Evolutionary conservation across 164 flowering plant genomes (phyloP).

Genomic region (Macadamia tetraphylla): DNA sequence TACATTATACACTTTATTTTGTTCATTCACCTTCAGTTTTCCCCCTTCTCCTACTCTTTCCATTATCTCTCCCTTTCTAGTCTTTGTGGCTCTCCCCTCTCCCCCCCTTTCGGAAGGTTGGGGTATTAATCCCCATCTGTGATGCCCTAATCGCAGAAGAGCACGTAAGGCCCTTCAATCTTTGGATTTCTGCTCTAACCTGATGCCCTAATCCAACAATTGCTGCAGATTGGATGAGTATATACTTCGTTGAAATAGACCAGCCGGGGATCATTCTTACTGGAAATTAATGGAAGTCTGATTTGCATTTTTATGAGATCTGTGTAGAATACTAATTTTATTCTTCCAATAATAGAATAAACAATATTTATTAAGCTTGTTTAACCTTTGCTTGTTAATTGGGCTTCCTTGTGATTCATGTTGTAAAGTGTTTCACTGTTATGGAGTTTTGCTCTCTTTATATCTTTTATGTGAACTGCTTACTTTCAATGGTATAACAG

Average conservation of each 20-base stretch:
- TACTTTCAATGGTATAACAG: slow-evolving; percentile 32
- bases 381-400: background rate
- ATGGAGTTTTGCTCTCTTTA: background rate
- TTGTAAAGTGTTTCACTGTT: background rate
- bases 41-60: no score
- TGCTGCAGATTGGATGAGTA: background rate
- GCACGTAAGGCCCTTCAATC: no score
- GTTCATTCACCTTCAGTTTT: no score
- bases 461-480: background rate
- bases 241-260: background rate
- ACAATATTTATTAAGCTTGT: background rate
- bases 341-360: background rate
- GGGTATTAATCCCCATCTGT: no score
- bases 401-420: no score
- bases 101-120: no score
- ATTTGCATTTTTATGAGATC: background rate
- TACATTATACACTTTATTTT: no score
- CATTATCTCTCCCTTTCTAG: no score
- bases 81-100: no score
- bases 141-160: no score
- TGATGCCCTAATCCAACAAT: no score
- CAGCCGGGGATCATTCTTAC: background rate
- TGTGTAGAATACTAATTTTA: background rate
- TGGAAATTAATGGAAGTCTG: background rate
- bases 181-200: no score